These are phyloP conservation scores for Athelia psychrophila DNA, from an alignment of 1,284 basidiomycete genomes.

Conservation along the genomic window DNA sequence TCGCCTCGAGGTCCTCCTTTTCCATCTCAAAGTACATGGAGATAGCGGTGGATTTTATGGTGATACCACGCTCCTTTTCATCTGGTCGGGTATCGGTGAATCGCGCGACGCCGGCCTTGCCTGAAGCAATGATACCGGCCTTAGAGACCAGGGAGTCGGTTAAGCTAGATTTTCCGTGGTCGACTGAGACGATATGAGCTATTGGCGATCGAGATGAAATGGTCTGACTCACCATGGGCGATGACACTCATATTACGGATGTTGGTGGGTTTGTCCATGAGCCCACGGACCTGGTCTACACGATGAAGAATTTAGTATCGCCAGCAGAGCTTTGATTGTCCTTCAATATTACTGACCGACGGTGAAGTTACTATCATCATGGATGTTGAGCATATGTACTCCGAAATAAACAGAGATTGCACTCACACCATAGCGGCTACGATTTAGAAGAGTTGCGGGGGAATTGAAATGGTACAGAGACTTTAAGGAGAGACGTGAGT, in stretches of 20 bases:
- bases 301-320: conserved; percentile 12
- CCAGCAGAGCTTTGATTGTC: conserved; percentile 4
- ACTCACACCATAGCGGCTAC: conserved; percentile 76
- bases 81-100: conserved; percentile 98
- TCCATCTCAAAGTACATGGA: conserved; percentile 99
- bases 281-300: conserved; percentile 82
- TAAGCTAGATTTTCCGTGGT: conserved; percentile 99
- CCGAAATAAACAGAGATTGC: conserved; percentile 9
- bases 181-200: conserved; percentile 57
- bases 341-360: conserved; percentile 56
- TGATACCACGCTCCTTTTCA: conserved; percentile 99
- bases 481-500: no score
- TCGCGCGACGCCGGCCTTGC: conserved; percentile 96
- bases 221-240: neutral
- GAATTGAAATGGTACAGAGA: neutral
- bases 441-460: conserved; percentile 27
- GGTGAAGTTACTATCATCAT: conserved; percentile 76
- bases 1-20: conserved; percentile 83
- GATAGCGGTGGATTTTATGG: conserved; percentile 99
- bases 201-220: conserved; percentile 12
- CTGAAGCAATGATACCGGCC: conserved; percentile 96
- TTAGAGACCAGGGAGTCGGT: conserved; percentile 99
- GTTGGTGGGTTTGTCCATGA: conserved; percentile 92
- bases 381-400: conserved; percentile 30
- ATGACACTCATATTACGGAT: conserved; percentile 98